Evolutionary conservation across 805 yeast species (phyloP), one percentile per base, ranked within the genome.

Genomic region (Pichia cabralensis): DNA sequence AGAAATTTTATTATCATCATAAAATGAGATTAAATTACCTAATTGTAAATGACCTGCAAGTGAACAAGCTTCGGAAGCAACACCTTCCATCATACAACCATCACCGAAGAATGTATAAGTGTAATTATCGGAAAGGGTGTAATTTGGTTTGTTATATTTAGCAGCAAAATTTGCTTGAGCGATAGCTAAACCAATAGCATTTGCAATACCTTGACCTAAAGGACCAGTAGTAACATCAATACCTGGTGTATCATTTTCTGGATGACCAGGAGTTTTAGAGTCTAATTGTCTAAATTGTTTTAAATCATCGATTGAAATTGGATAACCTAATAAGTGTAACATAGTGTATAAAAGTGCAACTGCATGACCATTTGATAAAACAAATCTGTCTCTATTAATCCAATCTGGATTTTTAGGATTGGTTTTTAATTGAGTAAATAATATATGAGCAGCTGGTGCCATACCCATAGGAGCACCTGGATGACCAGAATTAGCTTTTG

Each of bases 401-500:
- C 95, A 89, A 41, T 72, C 66, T 45, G 96, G 89, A 73, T 83
- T 79, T 65, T 78, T 72, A 52, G 97, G 94, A 74, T 84, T 85
- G 69, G 83, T 75, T 51, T 65, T 79, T 80, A 88, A 70, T 55
- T 74, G 74, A 60, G 76, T 71, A 76, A 80, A 84, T 45, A 89
- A 60, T 38, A 76, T 79, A 62, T 89, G 96, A 43, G 96, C 95
- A 41, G 88, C 79, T 30, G 96, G 95, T 13, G 98, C 96, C 64
- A 89, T 68, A 45, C 97, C 97, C 74, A 89, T 76, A 53, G 97
- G 97, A 35, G 98, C 97, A 68, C 98, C 98, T 36, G 98, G 98
- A 67, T 89, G 98, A 48, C 98, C 98, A 41, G 95, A 80, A 65
- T 89, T 81, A 52, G 96, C 89, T 63, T 76, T 71, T 40, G 79